phyloP scores from a whole-genome alignment of 805 yeast species.

The Hanseniaspora guilliermondii region DNA sequence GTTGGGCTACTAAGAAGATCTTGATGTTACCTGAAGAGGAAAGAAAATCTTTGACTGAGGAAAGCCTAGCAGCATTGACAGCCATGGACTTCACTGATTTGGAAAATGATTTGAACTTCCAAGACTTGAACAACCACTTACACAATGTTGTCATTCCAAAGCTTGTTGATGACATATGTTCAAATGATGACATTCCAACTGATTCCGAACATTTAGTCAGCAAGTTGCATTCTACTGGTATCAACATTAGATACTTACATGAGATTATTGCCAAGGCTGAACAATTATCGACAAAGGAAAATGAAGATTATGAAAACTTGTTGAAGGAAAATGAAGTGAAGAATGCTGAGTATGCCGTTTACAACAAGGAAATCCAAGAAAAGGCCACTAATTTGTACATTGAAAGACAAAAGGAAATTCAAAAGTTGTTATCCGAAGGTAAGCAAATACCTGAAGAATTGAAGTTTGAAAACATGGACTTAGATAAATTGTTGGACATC shows the following conservation, averaged over 20 bases:
- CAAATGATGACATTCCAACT: slow-evolving; percentile 49
- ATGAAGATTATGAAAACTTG: slow-evolving; percentile 18
- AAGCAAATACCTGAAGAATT: slow-evolving; percentile 28
- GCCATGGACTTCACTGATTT: slow-evolving; percentile 22
- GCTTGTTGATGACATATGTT: slow-evolving; percentile 42
- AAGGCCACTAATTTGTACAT: slow-evolving; percentile 20
- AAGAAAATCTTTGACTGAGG: slow-evolving; percentile 21
- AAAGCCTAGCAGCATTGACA: slow-evolving; percentile 20
- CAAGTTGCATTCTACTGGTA: slow-evolving; percentile 65
- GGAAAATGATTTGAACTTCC: slow-evolving; percentile 40
- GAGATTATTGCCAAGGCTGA: slow-evolving; percentile 27
- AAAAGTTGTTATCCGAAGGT: slow-evolving; percentile 25
- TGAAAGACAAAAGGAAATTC: slow-evolving; percentile 28
- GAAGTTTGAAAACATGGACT: slow-evolving; percentile 23
- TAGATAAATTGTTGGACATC: slow-evolving; percentile 24
- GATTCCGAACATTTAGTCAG: slow-evolving; percentile 68
- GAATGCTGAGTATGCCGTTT: slow-evolving; percentile 27
- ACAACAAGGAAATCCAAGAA: slow-evolving; percentile 25
- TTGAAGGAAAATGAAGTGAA: slow-evolving; percentile 21
- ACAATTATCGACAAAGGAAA: slow-evolving; percentile 20
- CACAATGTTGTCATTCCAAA: slow-evolving; percentile 47
- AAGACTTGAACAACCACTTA: slow-evolving; percentile 57
- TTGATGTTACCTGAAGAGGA: slow-evolving; percentile 29
- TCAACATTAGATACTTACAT: slow-evolving; percentile 82
- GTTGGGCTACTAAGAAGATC: slow-evolving; percentile 71